Percentiles rank a stretch among this genome's conserved stretches.
phyloP scores from a whole-genome alignment of 2,329 filamentous ascomycete species.

The Coniochaeta ligniaria region DNA sequence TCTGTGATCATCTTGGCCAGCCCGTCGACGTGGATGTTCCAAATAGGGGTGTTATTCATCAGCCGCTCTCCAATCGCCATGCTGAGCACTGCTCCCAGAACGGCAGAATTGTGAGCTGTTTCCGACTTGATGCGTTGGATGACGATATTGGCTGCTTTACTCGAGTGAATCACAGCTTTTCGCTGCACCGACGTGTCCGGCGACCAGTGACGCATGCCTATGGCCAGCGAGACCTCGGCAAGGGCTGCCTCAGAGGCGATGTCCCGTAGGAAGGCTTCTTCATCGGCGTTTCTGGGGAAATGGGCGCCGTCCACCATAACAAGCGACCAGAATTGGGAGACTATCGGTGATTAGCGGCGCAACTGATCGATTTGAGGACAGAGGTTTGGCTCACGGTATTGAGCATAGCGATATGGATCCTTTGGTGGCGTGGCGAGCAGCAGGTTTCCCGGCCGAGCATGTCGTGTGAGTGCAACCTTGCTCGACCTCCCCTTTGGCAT shows the following conservation, averaged over 20 bases:
- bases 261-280: conserved; percentile 15
- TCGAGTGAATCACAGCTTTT: conserved; percentile 10
- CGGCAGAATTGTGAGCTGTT: conserved; percentile 11
- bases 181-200: conserved; percentile 11
- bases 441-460: neutral
- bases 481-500: neutral
- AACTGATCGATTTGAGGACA: neutral
- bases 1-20: conserved; percentile 9
- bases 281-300: conserved; percentile 6
- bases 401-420: neutral
- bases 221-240: conserved; percentile 15
- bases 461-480: neutral
- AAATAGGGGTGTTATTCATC: conserved; percentile 8
- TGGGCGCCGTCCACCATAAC: conserved; percentile 6
- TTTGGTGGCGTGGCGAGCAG: neutral
- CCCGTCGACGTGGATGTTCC: conserved; percentile 15
- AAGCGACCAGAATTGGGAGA: conserved; percentile 8
- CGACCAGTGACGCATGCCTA: conserved; percentile 15
- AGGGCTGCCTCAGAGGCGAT: conserved; percentile 16
- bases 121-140: conserved; percentile 12
- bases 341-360: neutral
- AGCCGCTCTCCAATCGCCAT: conserved; percentile 17
- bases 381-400: neutral
- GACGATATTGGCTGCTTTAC: conserved; percentile 12
- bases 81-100: conserved; percentile 15